Conservation (phyloP, 1,139 yeast species). For the Magnusiomyces sp. region DNA sequence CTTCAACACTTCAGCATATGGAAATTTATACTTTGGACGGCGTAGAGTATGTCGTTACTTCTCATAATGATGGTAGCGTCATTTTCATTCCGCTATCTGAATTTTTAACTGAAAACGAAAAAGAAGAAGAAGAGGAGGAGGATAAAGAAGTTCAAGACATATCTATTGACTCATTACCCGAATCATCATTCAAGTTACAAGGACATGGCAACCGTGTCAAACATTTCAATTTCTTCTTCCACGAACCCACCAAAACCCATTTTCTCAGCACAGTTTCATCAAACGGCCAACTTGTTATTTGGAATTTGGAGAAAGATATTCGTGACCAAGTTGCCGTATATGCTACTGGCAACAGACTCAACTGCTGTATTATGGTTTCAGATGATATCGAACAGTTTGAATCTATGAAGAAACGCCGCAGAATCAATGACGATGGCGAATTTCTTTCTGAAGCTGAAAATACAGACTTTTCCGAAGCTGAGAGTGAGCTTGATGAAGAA, state of each 20-base stretch:
- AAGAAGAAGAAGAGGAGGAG: slow-evolving; percentile 24
- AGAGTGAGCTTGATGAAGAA: slow-evolving; percentile 35
- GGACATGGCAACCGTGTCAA: slow-evolving; percentile 87
- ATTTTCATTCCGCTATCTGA: slow-evolving; percentile 41
- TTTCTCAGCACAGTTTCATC: slow-evolving; percentile 78
- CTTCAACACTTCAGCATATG: slow-evolving; percentile 60
- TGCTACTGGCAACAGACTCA: slow-evolving; percentile 86
- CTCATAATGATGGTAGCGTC: slow-evolving; percentile 68
- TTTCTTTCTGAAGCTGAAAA: slow-evolving; percentile 50
- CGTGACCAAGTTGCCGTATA: slow-evolving; percentile 84
- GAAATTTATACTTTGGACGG: slow-evolving; percentile 36
- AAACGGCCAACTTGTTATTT: slow-evolving; percentile 85
- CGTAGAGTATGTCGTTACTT: slow-evolving; percentile 53
- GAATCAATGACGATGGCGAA: slow-evolving; percentile 19
- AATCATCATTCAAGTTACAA: slow-evolving; percentile 40
- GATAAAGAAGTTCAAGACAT: slow-evolving; percentile 28
- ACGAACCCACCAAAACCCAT: slow-evolving; percentile 30
- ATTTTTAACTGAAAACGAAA: slow-evolving; percentile 23
- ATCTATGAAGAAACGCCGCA: slow-evolving; percentile 58
- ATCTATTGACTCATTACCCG: slow-evolving; percentile 20
- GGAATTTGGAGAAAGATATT: slow-evolving; percentile 54
- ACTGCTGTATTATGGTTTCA: slow-evolving; percentile 71
- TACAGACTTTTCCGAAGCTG: slow-evolving; percentile 39
- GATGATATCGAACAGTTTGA: slow-evolving; percentile 69
- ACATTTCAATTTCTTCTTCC: slow-evolving; percentile 51